Evolutionary conservation across 148 eudicot genomes (phyloP), one percentile per base, ranked within the genome.

Genomic region (Vaccinium myrtillus): DNA sequence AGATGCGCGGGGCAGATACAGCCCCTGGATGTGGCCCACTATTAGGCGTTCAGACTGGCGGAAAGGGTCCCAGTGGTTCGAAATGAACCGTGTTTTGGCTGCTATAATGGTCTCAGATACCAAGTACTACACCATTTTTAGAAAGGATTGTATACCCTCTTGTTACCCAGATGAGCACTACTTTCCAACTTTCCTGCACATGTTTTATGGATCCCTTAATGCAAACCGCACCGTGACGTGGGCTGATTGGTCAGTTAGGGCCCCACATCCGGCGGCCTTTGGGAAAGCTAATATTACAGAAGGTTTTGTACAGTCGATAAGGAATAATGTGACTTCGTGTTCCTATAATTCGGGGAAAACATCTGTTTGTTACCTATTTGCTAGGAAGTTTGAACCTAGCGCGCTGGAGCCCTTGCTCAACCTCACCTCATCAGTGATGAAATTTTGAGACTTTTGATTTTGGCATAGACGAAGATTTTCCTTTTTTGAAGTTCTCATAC

Each of bases 111-210:
- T 86, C 48, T 82, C 85, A 5, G 87, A 86, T 13, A 51, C 49
- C 69, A 77, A 67, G 50, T 86, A 82, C 82, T 82, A 82, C 58
- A 25, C 69, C 43, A 5, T 67, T 11, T 18, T 86, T 65, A 63
- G 46, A 63, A 71, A 49, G 11, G 23, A 82, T 36, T 86, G 87
- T 63, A 76, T 19, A 25, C 77, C 77, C 32, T 50, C 87, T 48
- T 86, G 87, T 30, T 86, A 86, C 87, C 78, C 74, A 36, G 87
- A 82, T 46, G 85, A 86, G 70, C 85, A 82, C 59, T 86, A 82
- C 61, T 25, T 77, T 27, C 77, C 87, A 50, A 86, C 87, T 54
- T 75, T 56, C 27, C 74, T 75, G n/a, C 5, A 49, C 49, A 74
- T 32, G 81, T 43, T 69, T 32, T 69, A 69, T 69, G 74, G 74